Evolutionary conservation across 331 rosid genomes (phyloP).

Genomic region (Spiraea crenata): DNA sequence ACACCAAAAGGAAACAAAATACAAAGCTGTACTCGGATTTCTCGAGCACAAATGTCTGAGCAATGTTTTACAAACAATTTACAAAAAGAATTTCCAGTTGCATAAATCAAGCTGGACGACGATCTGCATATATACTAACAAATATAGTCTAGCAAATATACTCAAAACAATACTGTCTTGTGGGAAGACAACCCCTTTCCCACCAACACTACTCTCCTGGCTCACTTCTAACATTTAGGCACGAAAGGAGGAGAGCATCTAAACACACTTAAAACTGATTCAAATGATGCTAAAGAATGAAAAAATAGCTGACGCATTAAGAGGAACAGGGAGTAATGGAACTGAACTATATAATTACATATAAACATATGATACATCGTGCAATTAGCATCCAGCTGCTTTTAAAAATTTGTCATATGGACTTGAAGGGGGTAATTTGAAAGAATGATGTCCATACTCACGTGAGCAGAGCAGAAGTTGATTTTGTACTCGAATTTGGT

Average conservation of each 20-base stretch:
- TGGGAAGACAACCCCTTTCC: background rate
- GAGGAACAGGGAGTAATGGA: background rate
- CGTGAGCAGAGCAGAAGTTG: conserved; percentile 46
- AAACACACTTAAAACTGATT: conserved; percentile 27
- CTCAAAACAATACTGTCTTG: background rate
- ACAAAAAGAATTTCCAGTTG: background rate
- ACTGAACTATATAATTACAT: conserved; percentile 17
- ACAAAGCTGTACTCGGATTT: background rate
- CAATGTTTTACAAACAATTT: background rate
- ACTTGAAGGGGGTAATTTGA: conserved; percentile 82
- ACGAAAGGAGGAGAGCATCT: conserved; percentile 9
- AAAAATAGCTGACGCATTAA: conserved; percentile 29
- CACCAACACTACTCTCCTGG: background rate
- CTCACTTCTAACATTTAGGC: background rate
- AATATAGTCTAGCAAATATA: background rate
- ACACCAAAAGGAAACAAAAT: background rate
- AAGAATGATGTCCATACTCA: conserved; percentile 50
- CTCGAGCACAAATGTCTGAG: background rate
- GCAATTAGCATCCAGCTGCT: conserved; percentile 79
- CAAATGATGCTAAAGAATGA: conserved; percentile 33
- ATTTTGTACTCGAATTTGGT: conserved; percentile 37
- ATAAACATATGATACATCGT: conserved; percentile 10
- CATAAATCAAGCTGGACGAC: background rate
- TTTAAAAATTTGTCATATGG: conserved; percentile 92
- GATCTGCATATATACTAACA: background rate